Percentiles rank a stretch among this genome's conserved stretches.
Evolutionary conservation across 169 alveolate genomes (phyloP).

Genomic region (Eimeria tenella): DNA sequence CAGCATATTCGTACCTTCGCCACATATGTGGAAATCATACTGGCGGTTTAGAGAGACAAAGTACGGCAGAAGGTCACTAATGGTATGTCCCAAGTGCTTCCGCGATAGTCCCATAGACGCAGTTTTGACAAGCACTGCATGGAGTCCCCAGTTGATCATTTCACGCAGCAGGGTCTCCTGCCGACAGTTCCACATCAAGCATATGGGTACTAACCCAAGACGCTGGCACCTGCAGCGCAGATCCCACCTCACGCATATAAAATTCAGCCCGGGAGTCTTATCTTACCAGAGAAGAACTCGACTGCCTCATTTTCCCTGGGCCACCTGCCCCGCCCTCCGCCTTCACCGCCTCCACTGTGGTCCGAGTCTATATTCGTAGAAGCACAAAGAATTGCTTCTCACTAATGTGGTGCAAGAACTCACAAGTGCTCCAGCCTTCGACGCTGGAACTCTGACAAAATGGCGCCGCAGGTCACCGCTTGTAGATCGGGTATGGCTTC

Average conservation of each 20-base stretch:
- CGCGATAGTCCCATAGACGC: constrained; percentile 92
- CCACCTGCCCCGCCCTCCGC: no score
- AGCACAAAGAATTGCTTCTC: neutral
- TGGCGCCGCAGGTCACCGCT: constrained; percentile 98
- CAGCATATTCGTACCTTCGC: constrained; percentile 91
- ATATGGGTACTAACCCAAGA: constrained; percentile 49
- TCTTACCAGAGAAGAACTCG: no score
- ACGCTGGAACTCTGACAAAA: constrained; percentile 97
- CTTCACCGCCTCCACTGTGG: no score
- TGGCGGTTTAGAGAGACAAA: constrained; percentile 82
- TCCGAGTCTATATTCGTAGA: no score
- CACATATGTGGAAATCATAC: constrained; percentile 97
- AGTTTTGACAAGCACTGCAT: constrained; percentile 80
- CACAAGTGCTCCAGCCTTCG: constrained; percentile 97
- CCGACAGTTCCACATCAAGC: constrained; percentile 66
- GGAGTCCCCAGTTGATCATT: constrained; percentile 74
- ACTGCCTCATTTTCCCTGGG: no score
- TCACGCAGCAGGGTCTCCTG: constrained; percentile 72
- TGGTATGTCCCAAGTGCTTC: constrained; percentile 93
- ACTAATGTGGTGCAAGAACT: neutral
- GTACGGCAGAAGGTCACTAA: constrained; percentile 81
- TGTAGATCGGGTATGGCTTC: constrained; percentile 87
- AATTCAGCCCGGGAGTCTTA: no score
- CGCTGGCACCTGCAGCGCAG: constrained; percentile 66
- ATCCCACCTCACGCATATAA: neutral